Base-by-base conservation (phyloP, 306 rosid genomes). In the Quercus suber region DNA sequence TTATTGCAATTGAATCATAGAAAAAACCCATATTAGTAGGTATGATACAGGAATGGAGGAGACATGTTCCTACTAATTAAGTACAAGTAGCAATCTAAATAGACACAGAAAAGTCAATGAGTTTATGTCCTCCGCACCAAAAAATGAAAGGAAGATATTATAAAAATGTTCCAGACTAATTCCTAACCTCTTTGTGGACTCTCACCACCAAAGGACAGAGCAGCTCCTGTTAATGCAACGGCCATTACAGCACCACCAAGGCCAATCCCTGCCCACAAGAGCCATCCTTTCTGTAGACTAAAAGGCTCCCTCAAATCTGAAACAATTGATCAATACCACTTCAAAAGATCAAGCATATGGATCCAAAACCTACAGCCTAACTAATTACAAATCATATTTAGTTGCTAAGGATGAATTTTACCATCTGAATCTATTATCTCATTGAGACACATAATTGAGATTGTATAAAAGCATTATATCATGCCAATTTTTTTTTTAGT, bases 211-310 rank as follows among this genome's bases (percentile, higher is more conserved):
- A 85, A 86, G 67, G 97, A 89, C 80, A 82, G 55, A 14, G 80
- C 94, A 59, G 78, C 90, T 82, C 99, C 99, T 10, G 93, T 89
- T 82, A 86, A 87, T 30, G 93, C 88, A 72, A 91, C 88, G 73
- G 94, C 87, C 74, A 80, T 55, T 23, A 96, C n/a, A 69, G 98
- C 98, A 82, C 90, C 96, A 37, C 52, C 89, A 78, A 96, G 94
- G 79, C 99, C 99, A 79, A 91, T 69, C 76, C 91, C 99, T 20
- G 96, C 99, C 98, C 98, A 96, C 86, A 96, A 84, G 76, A 96
- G 91, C 99, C 99, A 96, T 64, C 99, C 99, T 75, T 88, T 91
- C 82, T 82, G 90, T 69, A 90, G 92, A 88, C 73, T 90, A 78
- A 96, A 85, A 68, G 99, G 99, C 14, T 90, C 90, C 87, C 85